A percentile compares a stretch with the other conserved stretches of the same genome.
These are phyloP conservation scores for Smallanthus sonchifolius DNA, from an alignment of 129 eudicot species.

Conservation along the genomic window DNA sequence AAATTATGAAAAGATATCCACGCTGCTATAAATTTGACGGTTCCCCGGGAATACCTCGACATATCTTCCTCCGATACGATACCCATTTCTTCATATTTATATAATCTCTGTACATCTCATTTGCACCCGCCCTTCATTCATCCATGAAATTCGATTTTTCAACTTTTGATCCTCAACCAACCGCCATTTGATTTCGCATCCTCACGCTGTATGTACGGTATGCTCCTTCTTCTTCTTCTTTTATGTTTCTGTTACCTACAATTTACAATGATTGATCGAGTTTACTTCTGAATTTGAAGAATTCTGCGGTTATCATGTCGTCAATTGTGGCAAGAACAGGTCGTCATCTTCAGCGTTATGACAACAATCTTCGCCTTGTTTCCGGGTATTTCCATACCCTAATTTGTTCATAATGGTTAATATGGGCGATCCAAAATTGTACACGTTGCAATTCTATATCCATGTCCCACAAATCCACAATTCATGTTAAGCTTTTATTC, in stretches of 20 bases:
- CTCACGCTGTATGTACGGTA: slow-evolving; percentile 19
- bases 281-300: slow-evolving; percentile 11
- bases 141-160: slow-evolving; percentile 19
- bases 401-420: neutral
- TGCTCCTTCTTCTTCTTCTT: neutral
- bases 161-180: slow-evolving; percentile 8
- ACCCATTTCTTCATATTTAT: neutral
- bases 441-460: neutral
- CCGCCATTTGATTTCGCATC: slow-evolving; percentile 23
- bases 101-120: slow-evolving; percentile 4
- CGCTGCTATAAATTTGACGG: slow-evolving; percentile 6
- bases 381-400: slow-evolving; percentile 38
- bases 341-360: slow-evolving; percentile 54
- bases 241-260: neutral
- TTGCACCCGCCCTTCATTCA: neutral
- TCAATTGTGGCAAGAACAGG: slow-evolving; percentile 54
- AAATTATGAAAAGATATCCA: neutral
- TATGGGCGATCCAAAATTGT: neutral
- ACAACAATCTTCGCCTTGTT: slow-evolving; percentile 55
- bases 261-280: slow-evolving; percentile 10
- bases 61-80: neutral
- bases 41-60: slow-evolving; percentile 19
- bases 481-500: neutral
- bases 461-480: neutral
- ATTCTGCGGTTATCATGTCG: slow-evolving; percentile 38